Evolutionary conservation across 495 filamentous ascomycete genomes (phyloP).

Genomic region (Cudoniella acicularis): DNA sequence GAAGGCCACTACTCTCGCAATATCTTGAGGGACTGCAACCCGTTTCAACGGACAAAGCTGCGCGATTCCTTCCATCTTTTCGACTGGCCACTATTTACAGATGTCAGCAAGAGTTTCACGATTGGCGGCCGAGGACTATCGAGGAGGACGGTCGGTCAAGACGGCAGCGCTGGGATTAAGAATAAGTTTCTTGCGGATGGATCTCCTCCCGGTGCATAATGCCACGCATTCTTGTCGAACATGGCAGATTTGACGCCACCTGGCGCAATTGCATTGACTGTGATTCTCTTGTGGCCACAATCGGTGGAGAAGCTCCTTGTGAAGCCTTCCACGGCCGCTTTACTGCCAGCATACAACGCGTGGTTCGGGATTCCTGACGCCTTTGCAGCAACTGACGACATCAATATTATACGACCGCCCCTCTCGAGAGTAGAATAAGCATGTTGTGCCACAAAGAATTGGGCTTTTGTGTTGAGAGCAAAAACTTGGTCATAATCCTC

Average conservation of each 20-base stretch:
- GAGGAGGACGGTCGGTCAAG: too few relatives aligned
- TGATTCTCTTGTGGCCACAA: slow-evolving; percentile 66
- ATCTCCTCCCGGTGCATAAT: slow-evolving; percentile 52
- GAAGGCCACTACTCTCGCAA: slow-evolving; percentile 36
- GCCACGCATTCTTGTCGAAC: slow-evolving; percentile 63
- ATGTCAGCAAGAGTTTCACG: too few relatives aligned
- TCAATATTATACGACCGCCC: slow-evolving; percentile 63
- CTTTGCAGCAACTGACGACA: slow-evolving; percentile 49
- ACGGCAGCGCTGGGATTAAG: too few relatives aligned
- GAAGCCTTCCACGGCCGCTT: slow-evolving; percentile 72
- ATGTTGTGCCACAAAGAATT: slow-evolving; percentile 78
- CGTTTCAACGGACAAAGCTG: slow-evolving; percentile 44
- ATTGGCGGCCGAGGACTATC: too few relatives aligned
- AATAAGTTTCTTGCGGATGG: slow-evolving; percentile 6
- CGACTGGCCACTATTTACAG: slow-evolving; percentile 31
- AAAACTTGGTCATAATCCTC: slow-evolving; percentile 74
- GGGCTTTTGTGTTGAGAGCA: slow-evolving; percentile 67
- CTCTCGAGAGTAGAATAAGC: slow-evolving; percentile 64
- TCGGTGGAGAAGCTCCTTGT: slow-evolving; percentile 67
- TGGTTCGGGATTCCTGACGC: slow-evolving; percentile 58
- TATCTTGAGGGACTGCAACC: slow-evolving; percentile 52
- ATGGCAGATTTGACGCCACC: slow-evolving; percentile 77
- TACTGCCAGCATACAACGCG: slow-evolving; percentile 68
- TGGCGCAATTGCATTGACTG: slow-evolving; percentile 67
- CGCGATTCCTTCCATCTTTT: slow-evolving; percentile 39